A percentile compares a stretch with the other conserved stretches of the same genome.
Conservation (phyloP, 1,284 basidiomycete species). For the Cryptococcus jaspeensis region DNA sequence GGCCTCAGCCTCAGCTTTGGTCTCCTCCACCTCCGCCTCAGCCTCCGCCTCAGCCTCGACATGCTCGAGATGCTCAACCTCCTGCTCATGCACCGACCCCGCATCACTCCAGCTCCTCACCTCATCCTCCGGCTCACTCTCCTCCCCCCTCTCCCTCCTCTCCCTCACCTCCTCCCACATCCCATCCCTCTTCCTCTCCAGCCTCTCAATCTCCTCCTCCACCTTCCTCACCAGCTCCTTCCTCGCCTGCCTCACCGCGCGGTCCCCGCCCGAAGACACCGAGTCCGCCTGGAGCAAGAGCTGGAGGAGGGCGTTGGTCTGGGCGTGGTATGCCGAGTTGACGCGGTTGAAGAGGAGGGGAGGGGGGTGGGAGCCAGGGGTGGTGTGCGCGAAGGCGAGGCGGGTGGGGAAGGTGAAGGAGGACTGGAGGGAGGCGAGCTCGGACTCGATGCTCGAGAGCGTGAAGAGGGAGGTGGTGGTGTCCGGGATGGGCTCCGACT, state of each 20-base stretch:
- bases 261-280: constrained; percentile 64
- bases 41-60: constrained; percentile 11
- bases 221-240: constrained; percentile 62
- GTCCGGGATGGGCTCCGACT: constrained; percentile 3
- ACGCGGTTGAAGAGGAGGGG: constrained; percentile 53
- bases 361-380: constrained; percentile 6
- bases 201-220: constrained; percentile 61
- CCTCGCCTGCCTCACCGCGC: constrained; percentile 59
- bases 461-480: constrained; percentile 27
- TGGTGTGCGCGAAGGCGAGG: constrained; percentile 36
- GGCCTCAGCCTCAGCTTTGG: neutral
- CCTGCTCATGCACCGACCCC: constrained; percentile 5
- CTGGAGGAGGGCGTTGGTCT: constrained; percentile 62
- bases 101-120: constrained; percentile 11
- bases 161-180: constrained; percentile 42
- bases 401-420: constrained; percentile 40
- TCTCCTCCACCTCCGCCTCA: constrained; percentile 5
- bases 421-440: constrained; percentile 26
- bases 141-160: constrained; percentile 33
- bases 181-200: constrained; percentile 54
- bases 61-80: too few species aligned
- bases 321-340: constrained; percentile 61
- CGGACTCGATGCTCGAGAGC: constrained; percentile 30
- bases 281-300: constrained; percentile 65
- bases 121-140: constrained; percentile 35